Evolutionary conservation across 345 rosid genomes (phyloP), one percentile per base, ranked within the genome.

Genomic region (Raphanus raphanistrum): DNA sequence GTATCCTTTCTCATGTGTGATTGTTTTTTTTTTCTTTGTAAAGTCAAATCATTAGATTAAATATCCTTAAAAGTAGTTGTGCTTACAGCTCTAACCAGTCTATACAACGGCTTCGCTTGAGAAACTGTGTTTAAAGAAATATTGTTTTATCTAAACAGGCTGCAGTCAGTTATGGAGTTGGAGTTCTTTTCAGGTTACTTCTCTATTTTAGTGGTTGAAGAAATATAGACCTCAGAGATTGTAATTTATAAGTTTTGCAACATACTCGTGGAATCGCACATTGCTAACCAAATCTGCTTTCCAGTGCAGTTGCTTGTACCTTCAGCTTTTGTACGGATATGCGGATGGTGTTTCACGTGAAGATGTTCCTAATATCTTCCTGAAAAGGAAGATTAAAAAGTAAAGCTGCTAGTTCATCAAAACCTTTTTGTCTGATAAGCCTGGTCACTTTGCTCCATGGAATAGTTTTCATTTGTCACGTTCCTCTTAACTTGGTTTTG

Each of bases 301-400:
- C 84, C 78, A 66, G 74, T 83, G 83, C 98, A 94, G 99, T 87
- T 94, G 91, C 86, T 82, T 95, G 78, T 95, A 95, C 85, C 92
- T 95, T 77, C 97, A 88, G 87, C 99, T 94, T 76, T 84, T 94
- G 76, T 92, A 62, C 61, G 85, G 79, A 64, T 88, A 87, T 12
- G 87, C 83, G n/a, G 98, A 95, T 86, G 84, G 79, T 70, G 71
- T 95, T 71, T 84, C 97, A 4, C 84, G 84, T 75, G 91, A 90
- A 67, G 87, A 76, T 80, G 87, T 95, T 87, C 93, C 98, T 43
- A 84, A 77, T 66, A 87, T 89, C 81, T 94, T 92, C 85, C 79
- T 71, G 80, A 79, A 81, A 62, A 94, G 84, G 84, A 92, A 88
- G 86, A 48, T 73, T 6, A 94, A 87, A 79, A 90, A 90, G 97